These are phyloP conservation scores for Pythium dissimile DNA, from an alignment of 352 stramenopile genomes.

Conservation along the genomic window DNA sequence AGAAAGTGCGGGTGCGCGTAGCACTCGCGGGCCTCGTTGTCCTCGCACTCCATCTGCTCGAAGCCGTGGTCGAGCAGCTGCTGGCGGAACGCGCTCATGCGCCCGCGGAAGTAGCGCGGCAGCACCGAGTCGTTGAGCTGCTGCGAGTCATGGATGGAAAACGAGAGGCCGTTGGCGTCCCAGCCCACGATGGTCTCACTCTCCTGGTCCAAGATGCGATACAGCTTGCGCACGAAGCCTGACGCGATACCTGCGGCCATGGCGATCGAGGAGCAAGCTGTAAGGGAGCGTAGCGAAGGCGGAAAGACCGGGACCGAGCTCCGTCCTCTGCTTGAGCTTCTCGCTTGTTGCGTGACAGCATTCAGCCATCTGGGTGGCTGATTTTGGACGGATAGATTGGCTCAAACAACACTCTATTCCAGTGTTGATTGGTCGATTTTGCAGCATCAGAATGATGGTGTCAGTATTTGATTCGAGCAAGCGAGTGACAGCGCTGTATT, in stretches of 20 bases:
- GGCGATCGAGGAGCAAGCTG: not conserved
- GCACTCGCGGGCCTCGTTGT: constrained; percentile 44
- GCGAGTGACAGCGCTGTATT: constrained; percentile 16
- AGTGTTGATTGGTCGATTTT: constrained; percentile 3
- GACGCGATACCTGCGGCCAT: constrained; percentile 58
- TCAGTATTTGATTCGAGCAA: no score
- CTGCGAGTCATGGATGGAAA: constrained; percentile 64
- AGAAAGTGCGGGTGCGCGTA: constrained; percentile 61
- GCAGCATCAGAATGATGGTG: no score
- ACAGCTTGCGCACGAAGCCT: constrained; percentile 80
- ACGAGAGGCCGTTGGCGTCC: constrained; percentile 50
- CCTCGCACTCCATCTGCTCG: constrained; percentile 52
- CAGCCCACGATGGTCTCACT: constrained; percentile 55
- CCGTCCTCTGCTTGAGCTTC: not conserved
- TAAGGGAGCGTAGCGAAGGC: not conserved
- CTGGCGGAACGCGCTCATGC: constrained; percentile 69
- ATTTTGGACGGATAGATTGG: not conserved
- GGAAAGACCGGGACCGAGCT: not conserved
- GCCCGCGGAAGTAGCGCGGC: constrained; percentile 64
- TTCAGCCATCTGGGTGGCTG: constrained; percentile 3
- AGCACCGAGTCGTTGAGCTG: constrained; percentile 55
- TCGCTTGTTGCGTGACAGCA: constrained; percentile 9
- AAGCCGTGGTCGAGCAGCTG: constrained; percentile 78
- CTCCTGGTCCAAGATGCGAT: constrained; percentile 77
- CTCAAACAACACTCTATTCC: not conserved